Base-by-base conservation (phyloP, 495 filamentous ascomycete species). In the Tuber umbilicatum region DNA sequence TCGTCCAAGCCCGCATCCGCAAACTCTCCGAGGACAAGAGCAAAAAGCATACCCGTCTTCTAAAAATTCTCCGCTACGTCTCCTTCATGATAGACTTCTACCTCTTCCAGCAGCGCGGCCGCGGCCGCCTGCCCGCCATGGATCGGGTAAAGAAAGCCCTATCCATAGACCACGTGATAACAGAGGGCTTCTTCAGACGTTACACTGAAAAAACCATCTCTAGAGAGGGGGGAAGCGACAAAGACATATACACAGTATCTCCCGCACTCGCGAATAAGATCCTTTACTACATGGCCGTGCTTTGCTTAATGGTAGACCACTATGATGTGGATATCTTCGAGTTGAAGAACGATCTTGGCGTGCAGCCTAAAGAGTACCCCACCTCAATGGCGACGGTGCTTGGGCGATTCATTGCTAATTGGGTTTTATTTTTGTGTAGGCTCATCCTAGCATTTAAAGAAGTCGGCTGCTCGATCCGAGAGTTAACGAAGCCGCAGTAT, bases 301-400 rank as follows among this genome's bases (percentile, higher is more conserved):
- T 80, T 47, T 80, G 73, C 73, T 84, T 91, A 80, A 86, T 92
- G 55, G 86, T 94, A 16, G 93, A 96, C 78, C 88, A 91, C 76
- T 93, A 90, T 76, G 89, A 90, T 67, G 91, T 93, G 38, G 92
- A 97, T 82, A 89, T 90, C 17, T 86, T 86, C 37, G 89, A 93
- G 80, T 84, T 98, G 75, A 88, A 89, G 74, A 89, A 92, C 69
- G 95, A 99, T 81, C 85, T 99, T 68, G 87, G 87, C 74, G 79
- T 97, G 42, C 92, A 95, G 76, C 87, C 88, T 71, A 88, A 86
- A 78, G 86, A 88, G 80, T 82, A 73, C 75, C 73, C 42, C 55
- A 10, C 23, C 45, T 35, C n/a, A 21, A 21, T 42, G 17, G 23
- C 31, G 37, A 79, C 85, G 37, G 70, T 74, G 71, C 84, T 85